These are phyloP conservation scores for Myxozyma mucilagina DNA, from an alignment of 805 yeast species.

Conservation along the genomic window DNA sequence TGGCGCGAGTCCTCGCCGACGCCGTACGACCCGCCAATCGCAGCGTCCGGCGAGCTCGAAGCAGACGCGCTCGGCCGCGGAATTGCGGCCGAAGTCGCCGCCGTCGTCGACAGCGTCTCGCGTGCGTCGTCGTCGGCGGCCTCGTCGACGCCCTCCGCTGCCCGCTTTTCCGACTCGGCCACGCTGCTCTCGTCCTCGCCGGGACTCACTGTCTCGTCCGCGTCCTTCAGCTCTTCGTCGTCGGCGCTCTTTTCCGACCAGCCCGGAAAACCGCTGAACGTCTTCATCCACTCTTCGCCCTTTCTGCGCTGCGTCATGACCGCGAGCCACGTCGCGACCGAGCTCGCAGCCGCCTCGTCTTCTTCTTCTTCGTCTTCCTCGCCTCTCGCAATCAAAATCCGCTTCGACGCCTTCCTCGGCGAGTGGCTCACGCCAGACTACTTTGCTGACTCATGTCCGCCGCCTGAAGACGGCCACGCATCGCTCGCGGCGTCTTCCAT, in stretches of 20 bases:
- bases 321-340: constrained; percentile 36
- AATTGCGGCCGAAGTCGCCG: constrained; percentile 17
- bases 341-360: too few relatives aligned
- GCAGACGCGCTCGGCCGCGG: constrained; percentile 37
- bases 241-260: constrained; percentile 2
- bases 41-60: constrained; percentile 37
- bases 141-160: not conserved
- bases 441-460: constrained; percentile 40
- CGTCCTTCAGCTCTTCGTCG: not conserved
- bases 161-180: constrained; percentile 1
- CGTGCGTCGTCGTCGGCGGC: constrained; percentile 7
- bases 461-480: constrained; percentile 42
- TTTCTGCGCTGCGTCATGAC: constrained; percentile 45
- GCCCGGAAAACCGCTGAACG: constrained; percentile 8
- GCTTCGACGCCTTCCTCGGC: constrained; percentile 41
- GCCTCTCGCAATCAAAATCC: constrained; percentile 16
- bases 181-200: constrained; percentile 4
- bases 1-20: constrained; percentile 40
- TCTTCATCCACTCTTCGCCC: constrained; percentile 40
- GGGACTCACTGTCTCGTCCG: constrained; percentile 7
- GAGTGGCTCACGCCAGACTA: constrained; percentile 46
- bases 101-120: constrained; percentile 21
- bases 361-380: not conserved
- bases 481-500: constrained; percentile 35
- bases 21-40: constrained; percentile 45